Evolutionary conservation across 2,329 filamentous ascomycete species (phyloP), one percentile per base, ranked within the genome.

Genomic region (Trichophyton equinum): DNA sequence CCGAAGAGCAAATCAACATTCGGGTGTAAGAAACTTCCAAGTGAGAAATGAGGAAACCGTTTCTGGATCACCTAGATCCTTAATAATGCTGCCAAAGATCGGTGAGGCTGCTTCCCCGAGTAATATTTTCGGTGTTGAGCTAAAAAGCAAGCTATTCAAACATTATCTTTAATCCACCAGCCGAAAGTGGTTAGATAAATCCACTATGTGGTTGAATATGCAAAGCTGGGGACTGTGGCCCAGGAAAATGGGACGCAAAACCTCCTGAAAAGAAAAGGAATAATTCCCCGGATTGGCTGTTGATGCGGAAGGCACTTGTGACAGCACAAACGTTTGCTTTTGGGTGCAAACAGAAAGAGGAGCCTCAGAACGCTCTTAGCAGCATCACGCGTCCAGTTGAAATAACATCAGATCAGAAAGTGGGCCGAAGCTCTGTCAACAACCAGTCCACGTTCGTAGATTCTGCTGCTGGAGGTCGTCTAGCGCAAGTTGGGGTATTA

Each of bases 151-250:
- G 49, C 49, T 53, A 53, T 53, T 53, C 49, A 53, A 53, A 53
- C 49, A 53, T 53, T 53, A 51, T 51, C 49, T 53, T 30, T n/a
- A 53, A 30, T 53, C 49, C 49, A 53, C 49, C 27, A 33, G 27
- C 49, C 49, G 13, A 53, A 53, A 53, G 49, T 6, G 22, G 49
- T 53, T 53, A 53, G 49, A 53, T 30, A 53, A 44, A 53, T 53
- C 49, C 49, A 53, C 49, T 53, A 53, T 53, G 49, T 53, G 49
- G 49, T 53, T 53, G 49, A 53, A 53, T 53, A 53, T 53, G 49
- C 49, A 53, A 25, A 27, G 49, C 49, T 53, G 49, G 49, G 49
- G 49, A 30, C 15, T 30, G 49, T 53, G 49, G 27, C 49, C 49
- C 49, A 53, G 49, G 49, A 27, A 53, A 53, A 53, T 53, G 49